phyloP scores from a whole-genome alignment of 768 basidiomycete species.

The Phanerochaete sordida region DNA sequence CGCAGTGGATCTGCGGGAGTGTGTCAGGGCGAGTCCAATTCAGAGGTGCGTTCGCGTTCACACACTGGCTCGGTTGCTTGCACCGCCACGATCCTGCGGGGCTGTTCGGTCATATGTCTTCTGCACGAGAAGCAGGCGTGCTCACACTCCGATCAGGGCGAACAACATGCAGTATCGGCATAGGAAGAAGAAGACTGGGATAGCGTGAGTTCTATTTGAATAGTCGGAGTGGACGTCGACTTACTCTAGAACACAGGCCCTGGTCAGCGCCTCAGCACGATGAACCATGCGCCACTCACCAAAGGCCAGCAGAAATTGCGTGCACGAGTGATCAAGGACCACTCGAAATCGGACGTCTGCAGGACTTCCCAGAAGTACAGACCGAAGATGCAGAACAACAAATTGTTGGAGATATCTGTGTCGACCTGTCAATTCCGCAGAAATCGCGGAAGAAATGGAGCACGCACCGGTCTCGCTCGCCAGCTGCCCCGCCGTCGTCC shows the following conservation, averaged over 20 bases:
- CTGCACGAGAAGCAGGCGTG: too few species aligned
- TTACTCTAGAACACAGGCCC: too few species aligned
- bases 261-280: too few species aligned
- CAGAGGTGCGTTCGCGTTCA: background rate
- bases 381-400: slow-evolving; percentile 63
- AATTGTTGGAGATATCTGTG: slow-evolving; percentile 53
- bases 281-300: slow-evolving; percentile 50
- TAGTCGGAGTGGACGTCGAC: background rate
- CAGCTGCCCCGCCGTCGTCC: slow-evolving; percentile 44
- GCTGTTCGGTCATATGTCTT: too few species aligned
- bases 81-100: slow-evolving; percentile 52
- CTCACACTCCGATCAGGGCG: slow-evolving; percentile 62
- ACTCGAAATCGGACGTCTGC: slow-evolving; percentile 62
- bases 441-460: background rate
- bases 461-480: slow-evolving; percentile 29
- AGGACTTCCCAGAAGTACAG: slow-evolving; percentile 67
- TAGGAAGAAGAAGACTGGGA: slow-evolving; percentile 61
- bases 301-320: slow-evolving; percentile 68
- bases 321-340: slow-evolving; percentile 55
- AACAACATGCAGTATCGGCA: slow-evolving; percentile 72
- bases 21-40: background rate
- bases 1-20: slow-evolving; percentile 51
- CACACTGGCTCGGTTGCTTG: slow-evolving; percentile 46
- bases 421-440: background rate
- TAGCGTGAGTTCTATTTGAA: background rate